Conservation (phyloP, 257 asterid species). For the Solanum sparsipilum region DNA sequence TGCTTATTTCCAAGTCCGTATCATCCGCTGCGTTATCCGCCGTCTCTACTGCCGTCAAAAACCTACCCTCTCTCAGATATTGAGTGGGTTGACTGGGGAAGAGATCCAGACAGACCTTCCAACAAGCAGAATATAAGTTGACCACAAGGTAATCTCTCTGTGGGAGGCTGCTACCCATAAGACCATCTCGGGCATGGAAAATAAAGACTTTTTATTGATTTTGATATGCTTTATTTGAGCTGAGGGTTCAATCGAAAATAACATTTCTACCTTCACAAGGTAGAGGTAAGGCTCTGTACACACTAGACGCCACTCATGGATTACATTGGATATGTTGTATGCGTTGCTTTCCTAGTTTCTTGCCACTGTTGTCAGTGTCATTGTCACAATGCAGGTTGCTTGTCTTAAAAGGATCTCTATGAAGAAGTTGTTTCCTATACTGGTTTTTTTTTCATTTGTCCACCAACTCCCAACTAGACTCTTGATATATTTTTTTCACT, state of each 20-base stretch:
- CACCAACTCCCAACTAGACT: neutral
- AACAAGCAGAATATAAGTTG: no score
- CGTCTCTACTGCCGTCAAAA: fast-evolving
- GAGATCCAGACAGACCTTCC: neutral
- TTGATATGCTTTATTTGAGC: neutral
- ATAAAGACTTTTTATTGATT: neutral
- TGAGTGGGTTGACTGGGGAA: neutral
- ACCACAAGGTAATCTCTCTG: neutral
- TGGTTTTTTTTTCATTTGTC: neutral
- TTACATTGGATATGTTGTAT: neutral
- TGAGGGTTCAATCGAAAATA: fast-evolving
- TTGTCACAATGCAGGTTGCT: neutral
- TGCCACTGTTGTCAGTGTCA: neutral
- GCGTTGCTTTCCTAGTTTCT: neutral
- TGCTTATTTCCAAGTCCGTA: neutral
- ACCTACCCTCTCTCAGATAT: no score
- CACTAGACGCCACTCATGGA: fast-evolving
- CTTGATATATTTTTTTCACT: neutral
- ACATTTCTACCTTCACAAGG: neutral
- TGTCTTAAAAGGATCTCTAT: neutral
- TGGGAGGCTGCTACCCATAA: neutral
- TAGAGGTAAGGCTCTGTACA: neutral
- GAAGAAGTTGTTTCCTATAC: neutral
- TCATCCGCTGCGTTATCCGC: no score
- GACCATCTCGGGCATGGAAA: no score